Percentiles rank a stretch among this genome's conserved stretches.
These are phyloP conservation scores for Cladophialophora psammophila DNA, from an alignment of 2,329 filamentous ascomycete species.

Conservation along the genomic window DNA sequence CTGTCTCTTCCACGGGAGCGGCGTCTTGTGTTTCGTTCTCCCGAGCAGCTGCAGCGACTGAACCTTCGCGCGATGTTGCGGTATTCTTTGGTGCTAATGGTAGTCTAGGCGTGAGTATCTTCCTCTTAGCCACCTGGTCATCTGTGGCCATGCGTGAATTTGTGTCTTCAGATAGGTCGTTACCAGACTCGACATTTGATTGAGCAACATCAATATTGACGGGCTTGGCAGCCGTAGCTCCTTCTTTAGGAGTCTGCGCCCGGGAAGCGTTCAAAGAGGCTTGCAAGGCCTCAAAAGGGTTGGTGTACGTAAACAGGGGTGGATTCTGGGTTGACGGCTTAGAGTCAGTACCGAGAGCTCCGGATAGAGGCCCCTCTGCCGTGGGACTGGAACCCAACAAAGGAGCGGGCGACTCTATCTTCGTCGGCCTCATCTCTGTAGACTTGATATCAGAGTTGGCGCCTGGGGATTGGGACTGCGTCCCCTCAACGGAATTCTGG, in stretches of 20 bases:
- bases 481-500: conserved; percentile 25
- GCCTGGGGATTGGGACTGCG: conserved; percentile 17
- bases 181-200: conserved; percentile 30
- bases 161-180: conserved; percentile 18
- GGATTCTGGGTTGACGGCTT: conserved; percentile 48
- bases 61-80: conserved; percentile 32
- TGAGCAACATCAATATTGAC: conserved; percentile 47
- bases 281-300: conserved; percentile 74
- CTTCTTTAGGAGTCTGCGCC: conserved; percentile 55
- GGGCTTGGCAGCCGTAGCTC: conserved; percentile 3
- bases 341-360: conserved; percentile 46
- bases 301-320: conserved; percentile 72
- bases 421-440: conserved; percentile 35
- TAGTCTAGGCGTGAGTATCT: conserved; percentile 33
- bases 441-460: conserved; percentile 20
- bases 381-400: conserved; percentile 24
- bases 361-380: conserved; percentile 48
- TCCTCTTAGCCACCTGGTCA: conserved; percentile 27
- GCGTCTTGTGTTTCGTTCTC: conserved; percentile 14
- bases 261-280: conserved; percentile 71
- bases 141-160: conserved; percentile 18
- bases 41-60: conserved; percentile 20
- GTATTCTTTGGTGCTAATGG: conserved; percentile 17
- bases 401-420: background rate
- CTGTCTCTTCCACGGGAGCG: background rate